Conservation (phyloP, 495 filamentous ascomycete species). For the Trichoderma orchidacearum region DNA sequence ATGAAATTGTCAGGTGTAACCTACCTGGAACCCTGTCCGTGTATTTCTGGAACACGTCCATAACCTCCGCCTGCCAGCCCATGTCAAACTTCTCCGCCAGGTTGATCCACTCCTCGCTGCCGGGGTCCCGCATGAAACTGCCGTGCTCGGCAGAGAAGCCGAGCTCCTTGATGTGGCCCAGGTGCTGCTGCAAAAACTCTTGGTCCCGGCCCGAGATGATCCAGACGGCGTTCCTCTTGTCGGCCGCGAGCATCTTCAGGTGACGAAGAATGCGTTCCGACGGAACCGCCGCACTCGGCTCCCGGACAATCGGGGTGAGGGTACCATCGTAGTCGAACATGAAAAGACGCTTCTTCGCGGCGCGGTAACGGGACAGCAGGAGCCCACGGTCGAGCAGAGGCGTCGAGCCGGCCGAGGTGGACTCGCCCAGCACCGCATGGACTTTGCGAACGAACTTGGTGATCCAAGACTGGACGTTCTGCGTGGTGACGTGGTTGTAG, state of each 20-base stretch:
- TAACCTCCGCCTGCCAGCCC: slow-evolving; percentile 73
- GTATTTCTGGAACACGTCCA: slow-evolving; percentile 69
- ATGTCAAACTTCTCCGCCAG: slow-evolving; percentile 71
- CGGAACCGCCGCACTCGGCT: slow-evolving; percentile 76
- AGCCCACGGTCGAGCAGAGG: slow-evolving; percentile 62
- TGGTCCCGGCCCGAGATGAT: slow-evolving; percentile 92
- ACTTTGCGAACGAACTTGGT: slow-evolving; percentile 60
- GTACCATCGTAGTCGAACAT: slow-evolving; percentile 99
- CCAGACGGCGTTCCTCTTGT: slow-evolving; percentile 83
- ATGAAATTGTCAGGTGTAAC: slow-evolving; percentile 2
- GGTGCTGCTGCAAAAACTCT: slow-evolving; percentile 71
- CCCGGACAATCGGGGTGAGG: slow-evolving; percentile 86
- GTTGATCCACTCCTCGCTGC: slow-evolving; percentile 66
- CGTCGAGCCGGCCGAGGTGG: slow-evolving; percentile 60
- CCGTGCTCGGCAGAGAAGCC: slow-evolving; percentile 93
- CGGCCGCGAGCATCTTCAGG: slow-evolving; percentile 62
- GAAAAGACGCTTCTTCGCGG: slow-evolving; percentile 63
- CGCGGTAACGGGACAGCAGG: slow-evolving; percentile 57
- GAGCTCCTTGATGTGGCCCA: slow-evolving; percentile 71
- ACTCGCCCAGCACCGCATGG: slow-evolving; percentile 61
- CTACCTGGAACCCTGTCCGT: slow-evolving; percentile 69
- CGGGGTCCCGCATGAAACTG: slow-evolving; percentile 75
- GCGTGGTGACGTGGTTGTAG: slow-evolving; percentile 69
- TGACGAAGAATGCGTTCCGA: slow-evolving; percentile 68
- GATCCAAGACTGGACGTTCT: slow-evolving; percentile 76